Percentiles rank a stretch among this genome's conserved stretches.
Evolutionary conservation across 345 rosid genomes (phyloP).

Genomic region (Dovyalis caffra): DNA sequence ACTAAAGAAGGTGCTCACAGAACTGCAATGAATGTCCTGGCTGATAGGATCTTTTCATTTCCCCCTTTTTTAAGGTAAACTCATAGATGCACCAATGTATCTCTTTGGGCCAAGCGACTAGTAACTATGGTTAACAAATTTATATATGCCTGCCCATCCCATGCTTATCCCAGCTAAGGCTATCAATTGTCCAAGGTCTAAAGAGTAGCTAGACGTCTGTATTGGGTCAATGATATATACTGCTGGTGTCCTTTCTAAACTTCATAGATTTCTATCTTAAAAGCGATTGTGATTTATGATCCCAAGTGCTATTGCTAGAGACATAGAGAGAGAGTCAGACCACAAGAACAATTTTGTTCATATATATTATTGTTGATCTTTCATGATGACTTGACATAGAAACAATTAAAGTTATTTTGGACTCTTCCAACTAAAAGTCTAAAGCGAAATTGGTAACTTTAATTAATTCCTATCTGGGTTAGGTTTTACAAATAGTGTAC

Average conservation of each 20-base stretch:
- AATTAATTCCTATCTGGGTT: background rate
- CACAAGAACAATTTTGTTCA: background rate
- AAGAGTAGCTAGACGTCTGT: background rate
- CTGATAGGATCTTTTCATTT: background rate
- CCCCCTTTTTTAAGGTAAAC: background rate
- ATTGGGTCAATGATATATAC: slow-evolving; percentile 4
- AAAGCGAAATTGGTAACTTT: background rate
- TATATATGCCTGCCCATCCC: background rate
- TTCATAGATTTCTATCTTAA: background rate
- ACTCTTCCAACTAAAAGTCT: no score
- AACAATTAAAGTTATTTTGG: background rate
- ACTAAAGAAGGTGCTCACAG: background rate
- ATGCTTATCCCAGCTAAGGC: background rate
- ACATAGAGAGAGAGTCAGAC: slow-evolving; percentile 4
- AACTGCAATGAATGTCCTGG: background rate
- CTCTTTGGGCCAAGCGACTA: background rate
- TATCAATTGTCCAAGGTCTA: background rate
- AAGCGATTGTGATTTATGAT: slow-evolving; percentile 10
- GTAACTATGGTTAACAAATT: background rate
- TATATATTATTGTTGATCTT: background rate
- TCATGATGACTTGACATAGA: background rate
- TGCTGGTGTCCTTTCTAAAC: background rate
- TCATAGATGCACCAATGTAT: background rate
- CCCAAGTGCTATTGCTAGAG: background rate
- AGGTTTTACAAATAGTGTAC: background rate